A percentile compares a stretch with the other conserved stretches of the same genome.
These are phyloP conservation scores for Alternaria dauci DNA, from an alignment of 2,329 filamentous ascomycete genomes.

Conservation along the genomic window DNA sequence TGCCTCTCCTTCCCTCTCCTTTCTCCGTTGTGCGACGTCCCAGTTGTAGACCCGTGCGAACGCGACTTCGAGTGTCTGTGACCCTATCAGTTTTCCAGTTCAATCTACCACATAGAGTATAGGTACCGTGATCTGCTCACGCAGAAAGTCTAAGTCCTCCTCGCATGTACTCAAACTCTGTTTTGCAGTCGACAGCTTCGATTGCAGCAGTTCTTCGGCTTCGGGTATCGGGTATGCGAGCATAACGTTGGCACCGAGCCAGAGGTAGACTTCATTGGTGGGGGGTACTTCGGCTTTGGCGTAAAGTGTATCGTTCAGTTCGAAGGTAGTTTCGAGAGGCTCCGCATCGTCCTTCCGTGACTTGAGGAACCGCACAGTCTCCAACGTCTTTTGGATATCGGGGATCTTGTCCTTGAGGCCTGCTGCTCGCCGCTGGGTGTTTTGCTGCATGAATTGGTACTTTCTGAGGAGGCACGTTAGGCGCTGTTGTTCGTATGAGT, in stretches of 20 bases:
- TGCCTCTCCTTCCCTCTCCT: constrained; percentile 74
- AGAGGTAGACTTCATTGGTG: constrained; percentile 92
- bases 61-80: constrained; percentile 93
- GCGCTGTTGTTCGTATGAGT: background rate
- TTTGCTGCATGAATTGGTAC: constrained; percentile 99
- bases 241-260: constrained; percentile 99
- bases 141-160: constrained; percentile 93
- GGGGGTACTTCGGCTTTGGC: constrained; percentile 84
- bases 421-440: constrained; percentile 81
- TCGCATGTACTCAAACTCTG: constrained; percentile 86
- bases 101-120: background rate
- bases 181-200: constrained; percentile 82
- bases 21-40: constrained; percentile 95
- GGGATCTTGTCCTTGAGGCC: constrained; percentile 95
- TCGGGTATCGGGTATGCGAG: constrained; percentile 90
- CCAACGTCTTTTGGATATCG: constrained; percentile 94
- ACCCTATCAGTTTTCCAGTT: constrained; percentile 23
- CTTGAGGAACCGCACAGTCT: constrained; percentile 87
- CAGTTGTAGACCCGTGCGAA: constrained; percentile 98
- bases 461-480: constrained; percentile 67
- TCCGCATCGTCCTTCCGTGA: constrained; percentile 73
- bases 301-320: constrained; percentile 95
- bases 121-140: constrained; percentile 90
- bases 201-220: constrained; percentile 78
- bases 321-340: constrained; percentile 89